Evolutionary conservation across 345 rosid genomes (phyloP).

Genomic region (Bruguiera gymnorhiza): DNA sequence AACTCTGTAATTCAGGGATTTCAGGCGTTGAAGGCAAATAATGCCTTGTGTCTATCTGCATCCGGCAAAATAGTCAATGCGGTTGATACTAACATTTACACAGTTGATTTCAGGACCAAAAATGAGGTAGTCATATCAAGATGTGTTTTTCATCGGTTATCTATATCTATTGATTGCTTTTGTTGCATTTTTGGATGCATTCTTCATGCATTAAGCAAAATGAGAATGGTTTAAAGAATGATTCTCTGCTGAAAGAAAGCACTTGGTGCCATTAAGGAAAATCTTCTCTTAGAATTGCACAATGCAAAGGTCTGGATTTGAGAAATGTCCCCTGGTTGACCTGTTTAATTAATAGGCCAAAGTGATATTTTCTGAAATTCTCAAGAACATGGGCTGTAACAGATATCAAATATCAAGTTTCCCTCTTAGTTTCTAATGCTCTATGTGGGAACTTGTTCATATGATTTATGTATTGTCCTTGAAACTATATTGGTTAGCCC

Average conservation of each 20-base stretch:
- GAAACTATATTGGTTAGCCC: too few relatives aligned
- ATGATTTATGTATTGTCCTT: too few relatives aligned
- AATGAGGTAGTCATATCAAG: constrained; percentile 41
- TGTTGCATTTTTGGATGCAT: neutral
- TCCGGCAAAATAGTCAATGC: constrained; percentile 24
- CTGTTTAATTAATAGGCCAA: too few relatives aligned
- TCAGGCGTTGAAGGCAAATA: constrained; percentile 46
- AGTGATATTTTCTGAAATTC: too few relatives aligned
- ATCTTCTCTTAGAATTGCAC: neutral
- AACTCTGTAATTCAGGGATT: constrained; percentile 47
- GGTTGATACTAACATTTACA: constrained; percentile 15
- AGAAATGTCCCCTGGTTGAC: too few relatives aligned
- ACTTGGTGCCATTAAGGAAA: neutral
- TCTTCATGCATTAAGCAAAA: neutral
- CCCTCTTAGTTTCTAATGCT: too few relatives aligned
- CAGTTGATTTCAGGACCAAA: constrained; percentile 23
- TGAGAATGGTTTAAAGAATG: neutral
- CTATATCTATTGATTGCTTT: neutral
- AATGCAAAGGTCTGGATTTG: neutral
- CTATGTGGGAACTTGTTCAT: too few relatives aligned
- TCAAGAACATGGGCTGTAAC: too few relatives aligned
- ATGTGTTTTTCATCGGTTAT: constrained; percentile 14
- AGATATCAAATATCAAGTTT: too few relatives aligned
- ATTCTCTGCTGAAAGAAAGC: neutral
- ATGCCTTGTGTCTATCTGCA: constrained; percentile 21